phyloP scores from a whole-genome alignment of 2,329 filamentous ascomycete genomes.

The Pseudocercospora cruenta region DNA sequence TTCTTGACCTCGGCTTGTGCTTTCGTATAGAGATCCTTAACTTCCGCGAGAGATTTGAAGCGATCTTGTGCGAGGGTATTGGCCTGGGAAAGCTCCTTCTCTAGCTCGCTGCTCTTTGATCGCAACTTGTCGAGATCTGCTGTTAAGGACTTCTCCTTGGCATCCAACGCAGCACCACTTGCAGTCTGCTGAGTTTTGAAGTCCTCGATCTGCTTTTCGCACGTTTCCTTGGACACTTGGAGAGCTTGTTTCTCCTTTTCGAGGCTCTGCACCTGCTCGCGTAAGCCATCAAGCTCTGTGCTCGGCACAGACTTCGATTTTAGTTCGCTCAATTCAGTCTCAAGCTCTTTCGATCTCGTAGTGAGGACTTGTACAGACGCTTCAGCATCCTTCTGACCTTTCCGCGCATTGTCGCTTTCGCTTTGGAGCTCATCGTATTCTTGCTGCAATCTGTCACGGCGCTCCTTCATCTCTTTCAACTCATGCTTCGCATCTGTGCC shows the following conservation, averaged over 20 bases:
- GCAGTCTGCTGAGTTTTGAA: constrained; percentile 54
- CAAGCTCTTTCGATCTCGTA: constrained; percentile 49
- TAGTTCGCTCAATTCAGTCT: constrained; percentile 64
- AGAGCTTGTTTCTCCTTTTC: constrained; percentile 66
- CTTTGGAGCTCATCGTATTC: constrained; percentile 32
- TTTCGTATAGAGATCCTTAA: constrained; percentile 79
- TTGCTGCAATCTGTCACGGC: constrained; percentile 30
- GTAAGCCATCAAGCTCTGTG: constrained; percentile 62
- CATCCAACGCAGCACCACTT: constrained; percentile 52
- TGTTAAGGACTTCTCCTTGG: constrained; percentile 60
- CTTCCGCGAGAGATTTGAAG: constrained; percentile 83
- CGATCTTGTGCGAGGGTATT: constrained; percentile 83
- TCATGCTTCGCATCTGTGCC: constrained; percentile 39
- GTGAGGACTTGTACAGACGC: constrained; percentile 30
- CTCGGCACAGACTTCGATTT: constrained; percentile 43
- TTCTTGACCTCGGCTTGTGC: constrained; percentile 82
- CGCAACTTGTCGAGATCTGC: constrained; percentile 73
- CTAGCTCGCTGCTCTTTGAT: constrained; percentile 67
- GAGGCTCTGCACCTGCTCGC: constrained; percentile 32
- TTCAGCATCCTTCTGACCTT: constrained; percentile 35
- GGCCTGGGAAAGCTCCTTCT: constrained; percentile 82
- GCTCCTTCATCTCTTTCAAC: constrained; percentile 33
- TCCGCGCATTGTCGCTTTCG: constrained; percentile 26
- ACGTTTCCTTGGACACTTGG: constrained; percentile 63
- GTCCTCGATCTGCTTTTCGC: constrained; percentile 71